A percentile compares a stretch with the other conserved stretches of the same genome.
Evolutionary conservation across 805 yeast species (phyloP).

Genomic region (Metschnikowia sp.): DNA sequence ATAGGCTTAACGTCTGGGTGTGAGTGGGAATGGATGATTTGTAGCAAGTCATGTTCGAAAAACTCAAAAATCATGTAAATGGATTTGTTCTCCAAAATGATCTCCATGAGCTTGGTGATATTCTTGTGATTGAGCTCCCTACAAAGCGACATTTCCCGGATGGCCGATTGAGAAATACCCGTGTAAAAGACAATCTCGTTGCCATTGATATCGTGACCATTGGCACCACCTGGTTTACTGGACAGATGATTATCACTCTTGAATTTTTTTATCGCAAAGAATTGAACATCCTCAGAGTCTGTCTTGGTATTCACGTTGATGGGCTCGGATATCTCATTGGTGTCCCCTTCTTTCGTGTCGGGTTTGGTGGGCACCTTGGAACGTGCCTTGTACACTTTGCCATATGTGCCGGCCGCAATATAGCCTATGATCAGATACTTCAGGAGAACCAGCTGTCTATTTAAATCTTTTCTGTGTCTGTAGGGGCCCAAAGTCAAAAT

Average conservation of each 20-base stretch:
- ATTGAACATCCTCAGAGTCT: constrained; percentile 20
- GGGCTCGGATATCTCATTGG: constrained; percentile 5
- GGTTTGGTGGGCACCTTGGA: constrained; percentile 25
- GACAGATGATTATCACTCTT: constrained; percentile 65
- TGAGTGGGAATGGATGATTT: constrained; percentile 90
- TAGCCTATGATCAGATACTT: constrained; percentile 89
- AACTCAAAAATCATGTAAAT: constrained; percentile 94
- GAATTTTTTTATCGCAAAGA: constrained; percentile 91
- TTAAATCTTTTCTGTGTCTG: constrained; percentile 53
- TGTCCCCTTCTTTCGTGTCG: constrained; percentile 14
- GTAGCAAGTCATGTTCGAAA: constrained; percentile 93
- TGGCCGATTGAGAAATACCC: constrained; percentile 94
- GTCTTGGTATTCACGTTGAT: neutral
- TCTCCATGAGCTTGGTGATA: constrained; percentile 75
- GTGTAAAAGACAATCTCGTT: constrained; percentile 87
- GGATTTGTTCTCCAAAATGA: constrained; percentile 80
- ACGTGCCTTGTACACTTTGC: constrained; percentile 88
- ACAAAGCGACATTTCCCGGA: constrained; percentile 93
- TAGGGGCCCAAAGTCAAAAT: constrained; percentile 42
- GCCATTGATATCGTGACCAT: constrained; percentile 51
- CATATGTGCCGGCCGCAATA: constrained; percentile 98
- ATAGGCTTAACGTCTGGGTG: constrained; percentile 82
- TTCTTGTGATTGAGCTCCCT: constrained; percentile 80
- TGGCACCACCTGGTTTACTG: constrained; percentile 21
- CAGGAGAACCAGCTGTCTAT: constrained; percentile 71